These are phyloP conservation scores for Stemphylium beticola DNA, from an alignment of 2,329 filamentous ascomycete species.

Conservation along the genomic window DNA sequence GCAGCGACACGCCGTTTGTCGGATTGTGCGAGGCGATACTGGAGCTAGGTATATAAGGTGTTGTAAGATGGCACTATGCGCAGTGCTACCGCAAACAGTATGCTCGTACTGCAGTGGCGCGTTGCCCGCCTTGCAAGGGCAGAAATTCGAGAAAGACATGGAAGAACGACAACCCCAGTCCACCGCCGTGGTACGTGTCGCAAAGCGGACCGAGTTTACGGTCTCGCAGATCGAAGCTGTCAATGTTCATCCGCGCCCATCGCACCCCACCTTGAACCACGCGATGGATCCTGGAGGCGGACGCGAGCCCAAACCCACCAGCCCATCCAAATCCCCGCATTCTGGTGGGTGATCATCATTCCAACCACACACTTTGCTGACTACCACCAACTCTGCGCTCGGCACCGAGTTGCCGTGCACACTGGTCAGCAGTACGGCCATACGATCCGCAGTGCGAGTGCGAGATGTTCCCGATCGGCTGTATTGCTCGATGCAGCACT, in stretches of 20 bases:
- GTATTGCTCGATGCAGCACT: conserved; percentile 16
- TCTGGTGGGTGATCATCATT: neutral
- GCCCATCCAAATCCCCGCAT: conserved; percentile 1
- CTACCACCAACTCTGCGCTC: neutral
- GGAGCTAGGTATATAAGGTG: neutral
- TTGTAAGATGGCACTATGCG: neutral
- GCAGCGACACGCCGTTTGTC: neutral
- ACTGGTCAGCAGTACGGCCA: neutral
- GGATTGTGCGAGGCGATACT: neutral
- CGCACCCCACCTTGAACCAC: neutral
- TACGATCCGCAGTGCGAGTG: neutral
- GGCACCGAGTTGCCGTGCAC: neutral
- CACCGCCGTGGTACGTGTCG: neutral
- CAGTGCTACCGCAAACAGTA: neutral
- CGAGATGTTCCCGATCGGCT: conserved; percentile 12
- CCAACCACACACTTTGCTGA: neutral
- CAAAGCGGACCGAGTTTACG: neutral
- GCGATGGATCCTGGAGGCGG: neutral
- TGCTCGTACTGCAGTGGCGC: neutral
- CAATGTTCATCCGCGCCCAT: neutral
- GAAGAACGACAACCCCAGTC: neutral
- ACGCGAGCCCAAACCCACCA: neutral
- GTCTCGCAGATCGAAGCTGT: neutral
- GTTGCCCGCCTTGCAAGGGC: neutral
- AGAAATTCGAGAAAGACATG: neutral